Evolutionary conservation across 208 protist species (phyloP), one percentile per base, ranked within the genome.

Genomic region (Crithidia bombi): DNA sequence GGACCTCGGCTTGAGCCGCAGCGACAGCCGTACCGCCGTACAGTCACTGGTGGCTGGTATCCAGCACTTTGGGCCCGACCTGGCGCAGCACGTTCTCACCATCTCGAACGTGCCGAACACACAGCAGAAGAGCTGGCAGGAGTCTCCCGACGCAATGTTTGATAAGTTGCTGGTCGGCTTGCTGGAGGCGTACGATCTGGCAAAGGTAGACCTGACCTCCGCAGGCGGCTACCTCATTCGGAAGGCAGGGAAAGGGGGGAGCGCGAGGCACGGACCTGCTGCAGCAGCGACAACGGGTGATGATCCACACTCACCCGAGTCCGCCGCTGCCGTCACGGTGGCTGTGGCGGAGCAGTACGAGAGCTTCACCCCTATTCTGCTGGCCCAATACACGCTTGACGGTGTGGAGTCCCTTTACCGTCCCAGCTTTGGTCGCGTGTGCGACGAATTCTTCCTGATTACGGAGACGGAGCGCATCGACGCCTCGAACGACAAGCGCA

Each of bases 401-500:
- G 74, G 58, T 19, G 92, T 89, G n/a, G 59, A 67, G 46, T 43
- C 64, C 35, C 46, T 73, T 39, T 83, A 78, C 87, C 69, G 68
- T 39, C 17, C 58, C 11, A 92, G 82, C 52, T 99, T 99, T 73
- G 90, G 97, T 50, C 70, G 66, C 19, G 92, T 95, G 15, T 95
- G 97, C 11, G 98, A 99, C 65, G 81, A 86, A 30, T 99, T 91
- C 75, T 99, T 98, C 66, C 91, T 96, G 12, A 65, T 89, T 43
- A 91, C 92, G 1, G 97, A 99, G 75, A 80, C 75, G 10, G 85
- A 96, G 58, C 80, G 83, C n/a, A 92, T 96, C 67, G 85, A 92
- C 5, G 75, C 86, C 28, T 89, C 94, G 65, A 95, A 93, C 59
- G 69, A 82, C 28, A 87, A 91, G 73, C 75, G 95, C 39, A 87